Evolutionary conservation across 2,329 filamentous ascomycete species (phyloP), one percentile per base, ranked within the genome.

Genomic region (Atkinsonella hypoxylon): DNA sequence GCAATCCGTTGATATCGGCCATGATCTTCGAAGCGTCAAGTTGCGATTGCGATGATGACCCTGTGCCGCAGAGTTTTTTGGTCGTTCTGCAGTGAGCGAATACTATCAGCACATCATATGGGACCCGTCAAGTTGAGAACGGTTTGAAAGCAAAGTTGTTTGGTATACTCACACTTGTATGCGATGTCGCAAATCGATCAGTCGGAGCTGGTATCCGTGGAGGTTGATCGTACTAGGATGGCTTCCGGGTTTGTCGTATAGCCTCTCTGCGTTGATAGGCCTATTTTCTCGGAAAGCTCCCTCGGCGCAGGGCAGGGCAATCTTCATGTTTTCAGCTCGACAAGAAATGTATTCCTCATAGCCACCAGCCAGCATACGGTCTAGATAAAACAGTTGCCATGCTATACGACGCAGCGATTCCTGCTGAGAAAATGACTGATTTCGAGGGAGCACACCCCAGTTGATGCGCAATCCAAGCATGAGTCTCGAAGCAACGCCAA

Each of bases 261-360:
- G 53, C 11, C 62, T 59, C 45, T 66, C 64, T 3, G 62, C 59
- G 11, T 57, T 53, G 15, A 67, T 60, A 5, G 62, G 57, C 9
- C 57, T 56, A 51, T 62, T 60, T 30, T 67, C 61, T 17, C 58
- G 59, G 44, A 67, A 67, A 2, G 63, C 61, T 2, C 60, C 53
- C 49, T 70, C 63, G 15, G 57, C 57, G 48, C 66, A 67, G 7
- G 68, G 68, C 18, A 70, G 53, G 2, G 64, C 58, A 8, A 70
- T 64, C 51, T 64, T 65, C 65, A 70, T 68, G 32, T 63, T 64
- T 13, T 69, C 63, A 6, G 64, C 61, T 11, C 64, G 61, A 32
- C 64, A 65, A 12, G 61, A 60, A 18, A 70, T 62, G 51, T 70
- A 69, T 46, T 69, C 67, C 26, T 70, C 67, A 44, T 68, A 70